phyloP scores from a whole-genome alignment of 495 filamentous ascomycete species.

The Cercophora newfieldiana region DNA sequence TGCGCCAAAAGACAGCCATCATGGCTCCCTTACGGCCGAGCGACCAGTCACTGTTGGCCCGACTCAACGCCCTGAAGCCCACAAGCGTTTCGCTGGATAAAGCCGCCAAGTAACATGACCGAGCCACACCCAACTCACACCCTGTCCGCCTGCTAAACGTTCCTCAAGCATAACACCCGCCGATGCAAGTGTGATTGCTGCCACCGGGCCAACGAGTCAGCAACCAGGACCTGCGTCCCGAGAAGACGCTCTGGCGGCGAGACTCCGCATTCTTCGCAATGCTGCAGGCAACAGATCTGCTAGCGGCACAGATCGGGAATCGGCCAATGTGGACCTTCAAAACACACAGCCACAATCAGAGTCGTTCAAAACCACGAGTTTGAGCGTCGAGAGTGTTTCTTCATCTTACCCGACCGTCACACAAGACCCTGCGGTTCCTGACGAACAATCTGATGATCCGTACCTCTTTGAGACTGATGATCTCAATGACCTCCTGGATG shows the following conservation, averaged over 20 bases:
- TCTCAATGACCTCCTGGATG: constrained; percentile 40
- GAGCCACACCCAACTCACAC: constrained; percentile 1
- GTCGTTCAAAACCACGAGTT: background rate
- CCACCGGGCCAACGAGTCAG: background rate
- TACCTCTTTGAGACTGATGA: constrained; percentile 22
- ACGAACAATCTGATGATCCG: background rate
- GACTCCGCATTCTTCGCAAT: constrained; percentile 46
- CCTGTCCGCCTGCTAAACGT: constrained; percentile 7
- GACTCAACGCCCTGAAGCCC: constrained; percentile 72
- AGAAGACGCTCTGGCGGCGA: constrained; percentile 45
- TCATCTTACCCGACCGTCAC: background rate
- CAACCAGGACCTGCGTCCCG: constrained; percentile 26
- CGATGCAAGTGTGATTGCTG: background rate
- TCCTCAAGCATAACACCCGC: constrained; percentile 6
- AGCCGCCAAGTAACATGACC: constrained; percentile 32
- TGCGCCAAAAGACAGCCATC: background rate
- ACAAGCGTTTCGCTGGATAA: constrained; percentile 37
- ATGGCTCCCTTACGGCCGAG: constrained; percentile 62
- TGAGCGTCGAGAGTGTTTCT: background rate
- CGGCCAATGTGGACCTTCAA: background rate
- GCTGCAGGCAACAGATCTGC: constrained; percentile 28
- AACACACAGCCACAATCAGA: constrained; percentile 9
- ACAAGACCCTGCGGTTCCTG: background rate
- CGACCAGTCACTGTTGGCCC: constrained; percentile 83
- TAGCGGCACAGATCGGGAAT: constrained; percentile 8